Conservation (phyloP, 176 grass and related monocot species). For the Alloteropsis semialata region DNA sequence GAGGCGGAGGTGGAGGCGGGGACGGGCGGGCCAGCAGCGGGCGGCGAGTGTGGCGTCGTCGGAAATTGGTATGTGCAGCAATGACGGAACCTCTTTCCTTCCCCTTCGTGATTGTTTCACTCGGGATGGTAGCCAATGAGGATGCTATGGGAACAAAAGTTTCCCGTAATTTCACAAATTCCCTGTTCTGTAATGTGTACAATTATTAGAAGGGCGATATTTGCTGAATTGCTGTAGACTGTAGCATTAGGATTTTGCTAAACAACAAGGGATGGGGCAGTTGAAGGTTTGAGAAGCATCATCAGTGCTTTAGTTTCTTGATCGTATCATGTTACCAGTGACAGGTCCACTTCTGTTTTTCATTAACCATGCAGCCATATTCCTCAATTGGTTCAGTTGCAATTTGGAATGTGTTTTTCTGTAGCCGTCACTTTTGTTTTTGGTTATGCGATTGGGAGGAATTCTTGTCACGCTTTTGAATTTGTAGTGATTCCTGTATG, state of each 20-base stretch:
- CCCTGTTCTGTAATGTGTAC: neutral
- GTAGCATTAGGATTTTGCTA: neutral
- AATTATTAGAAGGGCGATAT: neutral
- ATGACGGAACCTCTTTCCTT: neutral
- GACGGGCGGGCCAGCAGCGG: constrained; percentile 25
- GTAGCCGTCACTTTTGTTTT: neutral
- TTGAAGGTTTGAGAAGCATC: neutral
- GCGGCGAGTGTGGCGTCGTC: constrained; percentile 65
- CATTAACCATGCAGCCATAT: neutral
- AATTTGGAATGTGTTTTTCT: neutral
- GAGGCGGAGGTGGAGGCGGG: neutral
- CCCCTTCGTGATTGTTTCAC: neutral
- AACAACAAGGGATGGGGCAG: neutral
- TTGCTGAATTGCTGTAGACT: neutral
- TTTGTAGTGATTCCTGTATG: neutral
- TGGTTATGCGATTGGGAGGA: neutral
- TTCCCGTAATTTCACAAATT: neutral
- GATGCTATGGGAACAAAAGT: neutral
- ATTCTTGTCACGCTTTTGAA: constrained; percentile 10
- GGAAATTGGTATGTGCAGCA: constrained; percentile 45
- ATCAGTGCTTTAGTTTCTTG: neutral
- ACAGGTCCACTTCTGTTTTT: neutral
- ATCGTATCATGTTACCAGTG: neutral
- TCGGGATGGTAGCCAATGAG: neutral
- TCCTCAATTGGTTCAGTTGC: neutral